Evolutionary conservation across 2,329 filamentous ascomycete species (phyloP), one percentile per base, ranked within the genome.

Genomic region (Aspergillus aculeatinus): DNA sequence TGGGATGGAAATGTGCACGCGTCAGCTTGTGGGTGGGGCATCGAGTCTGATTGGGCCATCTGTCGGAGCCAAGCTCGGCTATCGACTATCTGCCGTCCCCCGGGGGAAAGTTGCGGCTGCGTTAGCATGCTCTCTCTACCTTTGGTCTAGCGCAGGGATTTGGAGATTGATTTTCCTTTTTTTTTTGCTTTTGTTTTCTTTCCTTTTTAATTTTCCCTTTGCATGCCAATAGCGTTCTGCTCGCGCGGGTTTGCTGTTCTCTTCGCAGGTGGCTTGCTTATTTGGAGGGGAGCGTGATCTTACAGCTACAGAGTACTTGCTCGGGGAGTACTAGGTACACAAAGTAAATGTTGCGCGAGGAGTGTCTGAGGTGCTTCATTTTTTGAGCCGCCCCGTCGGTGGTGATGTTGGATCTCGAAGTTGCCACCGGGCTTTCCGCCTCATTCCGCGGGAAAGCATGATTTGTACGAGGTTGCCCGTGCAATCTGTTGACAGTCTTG

Each of bases 11-110:
- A n/a, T 66, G 64, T 69, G 70, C 70, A 74, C 72, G 72, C 72
- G 72, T 74, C 70, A 74, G 72, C 71, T 73, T 50, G 27, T 21
- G 61, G 12, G 60, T 68, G 68, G 68, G 58, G 2, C 61, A 6
- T 1, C 2, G 1, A 1, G 23, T 55, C 3, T 67, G 47, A 74
- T 73, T 74, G 72, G 72, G 55, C 63, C 53, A 72, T 72, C 66
- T 54, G n/a, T 12, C 14, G 12, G 31, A 66, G 71, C 72, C 72
- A 74, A 74, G 71, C 61, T 71, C 71, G 72, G 72, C 72, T 74
- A 74, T 74, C 72, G 72, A 74, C 70, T 71, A 74, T 74, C 72
- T 74, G 72, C 72, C 72, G 72, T 71, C 64, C 62, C 62, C 59
- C 27, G 27, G 54, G 65, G 63, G 63, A 59, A 60, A 63, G 55